Base-by-base conservation (phyloP, 1,284 basidiomycete genomes). In the Ganoderma boninense region DNA sequence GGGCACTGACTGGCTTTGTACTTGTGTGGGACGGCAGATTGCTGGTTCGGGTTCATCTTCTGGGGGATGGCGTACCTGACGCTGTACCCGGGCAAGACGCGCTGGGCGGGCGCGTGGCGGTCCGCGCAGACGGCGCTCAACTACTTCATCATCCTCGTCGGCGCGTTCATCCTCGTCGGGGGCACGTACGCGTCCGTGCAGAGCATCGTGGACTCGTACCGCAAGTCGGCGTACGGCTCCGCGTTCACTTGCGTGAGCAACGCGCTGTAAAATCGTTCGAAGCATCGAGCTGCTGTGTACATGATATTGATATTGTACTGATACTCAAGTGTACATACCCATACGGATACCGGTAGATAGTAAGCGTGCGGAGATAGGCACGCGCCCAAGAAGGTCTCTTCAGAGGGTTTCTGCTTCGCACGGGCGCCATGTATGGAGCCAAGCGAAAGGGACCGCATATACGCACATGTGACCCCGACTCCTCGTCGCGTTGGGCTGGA, bases 51-150 rank as follows among this genome's bases (percentile, higher is more conserved):
- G 2, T 84, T 84, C 74, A 84, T 84, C 49, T 85, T 83, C 79
- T 85, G 84, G 85, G 84, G 82, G 8, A 82, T 85, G 82, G 84
- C 84, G 3, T 86, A 86, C 76, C 73, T 86, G 14, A 76, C 81
- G 26, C 74, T 86, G 40, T 78, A 84, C 72, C 84, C 84, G 0
- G 81, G 80, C 6, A 74, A 78, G 42, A 68, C 70, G 64, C 80
- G 79, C 66, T 86, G 85, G 85, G 74, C 72, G 10, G 80, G 82
- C 14, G 67, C 70, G 0, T 73, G 78, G 66, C 79, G 82, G 56
- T 79, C 77, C 16, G 60, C 79, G 10, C 84, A 86, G 75, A 85
- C 84, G 16, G 14, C 82, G 23, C 60, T 84, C 64, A 85, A 86
- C 73, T 84, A 83, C 66, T 78, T 77, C 65, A 75, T 85, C 49